phyloP scores from a whole-genome alignment of 768 basidiomycete species.

The Amanita subjunquillea region DNA sequence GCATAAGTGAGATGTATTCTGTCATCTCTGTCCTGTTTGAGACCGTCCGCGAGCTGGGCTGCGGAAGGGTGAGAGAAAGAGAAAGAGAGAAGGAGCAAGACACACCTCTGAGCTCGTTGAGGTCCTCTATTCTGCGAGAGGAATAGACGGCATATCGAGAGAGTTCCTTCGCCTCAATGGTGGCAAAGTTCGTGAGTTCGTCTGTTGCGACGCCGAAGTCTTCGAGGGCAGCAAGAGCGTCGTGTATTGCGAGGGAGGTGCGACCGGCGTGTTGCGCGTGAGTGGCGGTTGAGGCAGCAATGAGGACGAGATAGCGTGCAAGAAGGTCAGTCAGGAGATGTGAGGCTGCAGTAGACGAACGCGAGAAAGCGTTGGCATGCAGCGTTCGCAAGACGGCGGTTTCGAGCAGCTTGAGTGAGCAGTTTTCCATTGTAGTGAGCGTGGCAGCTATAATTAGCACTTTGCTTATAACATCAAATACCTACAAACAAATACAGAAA shows the following conservation, averaged over 20 bases:
- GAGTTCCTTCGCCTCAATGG: conserved; percentile 60
- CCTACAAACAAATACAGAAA: too few species aligned
- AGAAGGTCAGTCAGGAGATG: conserved; percentile 66
- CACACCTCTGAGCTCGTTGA: conserved; percentile 65
- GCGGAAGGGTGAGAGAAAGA: conserved; percentile 14
- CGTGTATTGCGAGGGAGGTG: conserved; percentile 40
- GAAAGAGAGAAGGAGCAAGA: conserved; percentile 14
- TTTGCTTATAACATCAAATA: too few species aligned
- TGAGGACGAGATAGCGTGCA: conserved; percentile 58
- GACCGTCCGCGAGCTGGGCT: conserved; percentile 54
- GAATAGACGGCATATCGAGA: conserved; percentile 58
- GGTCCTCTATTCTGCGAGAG: conserved; percentile 56
- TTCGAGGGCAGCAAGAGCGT: conserved; percentile 57
- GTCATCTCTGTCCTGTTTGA: conserved; percentile 45
- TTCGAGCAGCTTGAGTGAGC: conserved; percentile 54
- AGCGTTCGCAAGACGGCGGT: conserved; percentile 58
- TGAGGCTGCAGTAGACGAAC: conserved; percentile 65
- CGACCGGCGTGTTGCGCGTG: conserved; percentile 74
- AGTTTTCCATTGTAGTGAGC: conserved; percentile 34
- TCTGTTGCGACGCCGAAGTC: conserved; percentile 65
- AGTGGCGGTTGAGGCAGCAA: conserved; percentile 57
- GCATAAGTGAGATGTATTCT: conserved; percentile 42
- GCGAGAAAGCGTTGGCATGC: conserved; percentile 69
- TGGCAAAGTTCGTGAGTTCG: conserved; percentile 58
- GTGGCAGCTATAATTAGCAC: background rate